These are phyloP conservation scores for Trichoderma atroviride DNA, from an alignment of 2,329 filamentous ascomycete genomes.

Conservation along the genomic window DNA sequence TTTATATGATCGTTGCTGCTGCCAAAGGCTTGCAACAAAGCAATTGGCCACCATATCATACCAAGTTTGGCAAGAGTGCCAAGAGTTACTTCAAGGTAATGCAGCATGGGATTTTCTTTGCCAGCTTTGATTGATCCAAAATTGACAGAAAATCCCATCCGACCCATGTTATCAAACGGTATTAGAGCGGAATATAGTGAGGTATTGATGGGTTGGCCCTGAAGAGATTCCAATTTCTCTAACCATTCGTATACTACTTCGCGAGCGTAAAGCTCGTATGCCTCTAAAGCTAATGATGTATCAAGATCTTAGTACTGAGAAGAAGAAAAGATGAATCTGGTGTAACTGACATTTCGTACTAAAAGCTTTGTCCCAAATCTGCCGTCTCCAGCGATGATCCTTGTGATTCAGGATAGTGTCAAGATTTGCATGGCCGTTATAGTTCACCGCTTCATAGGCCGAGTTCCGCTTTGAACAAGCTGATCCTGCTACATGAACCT, in stretches of 20 bases:
- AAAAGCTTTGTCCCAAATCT: slow-evolving; percentile 35
- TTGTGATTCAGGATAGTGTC: slow-evolving; percentile 31
- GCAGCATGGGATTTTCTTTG: slow-evolving; percentile 32
- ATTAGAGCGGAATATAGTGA: slow-evolving; percentile 35
- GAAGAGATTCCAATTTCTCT: slow-evolving; percentile 28
- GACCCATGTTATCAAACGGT: slow-evolving; percentile 38
- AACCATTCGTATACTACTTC: slow-evolving; percentile 32
- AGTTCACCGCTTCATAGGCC: neutral
- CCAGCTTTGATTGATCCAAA: slow-evolving; percentile 34
- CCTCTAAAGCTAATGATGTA: slow-evolving; percentile 16
- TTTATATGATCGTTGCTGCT: neutral
- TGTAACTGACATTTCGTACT: slow-evolving; percentile 29
- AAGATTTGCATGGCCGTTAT: slow-evolving; percentile 10
- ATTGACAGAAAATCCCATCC: slow-evolving; percentile 33
- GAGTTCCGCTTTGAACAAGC: neutral
- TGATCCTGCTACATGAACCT: neutral
- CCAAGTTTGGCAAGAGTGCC: slow-evolving; percentile 29
- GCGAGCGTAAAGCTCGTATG: slow-evolving; percentile 31
- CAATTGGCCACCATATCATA: slow-evolving; percentile 33
- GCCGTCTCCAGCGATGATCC: slow-evolving; percentile 33
- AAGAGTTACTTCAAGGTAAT: slow-evolving; percentile 32
- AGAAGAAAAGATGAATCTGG: neutral
- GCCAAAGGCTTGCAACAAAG: slow-evolving; percentile 26
- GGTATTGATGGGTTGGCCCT: slow-evolving; percentile 31
- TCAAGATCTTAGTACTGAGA: neutral